Conservation (phyloP, 1,139 yeast species). For the Suhomyces yuchorum region DNA sequence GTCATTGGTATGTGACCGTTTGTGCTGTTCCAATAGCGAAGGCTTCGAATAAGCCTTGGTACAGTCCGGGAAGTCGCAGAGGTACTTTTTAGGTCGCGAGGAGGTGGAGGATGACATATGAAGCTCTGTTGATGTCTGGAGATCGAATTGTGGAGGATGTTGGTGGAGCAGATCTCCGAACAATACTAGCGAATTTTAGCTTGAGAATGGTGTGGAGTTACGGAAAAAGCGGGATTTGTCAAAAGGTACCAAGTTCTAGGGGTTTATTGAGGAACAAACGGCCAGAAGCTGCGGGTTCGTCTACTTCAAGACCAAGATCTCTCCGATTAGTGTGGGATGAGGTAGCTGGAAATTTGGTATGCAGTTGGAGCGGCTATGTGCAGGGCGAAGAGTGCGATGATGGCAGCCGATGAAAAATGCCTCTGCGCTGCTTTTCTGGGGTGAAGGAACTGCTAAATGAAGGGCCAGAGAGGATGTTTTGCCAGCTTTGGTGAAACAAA, state of each 20-base stretch:
- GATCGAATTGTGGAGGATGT: not conserved
- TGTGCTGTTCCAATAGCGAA: constrained; percentile 79
- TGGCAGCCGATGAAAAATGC: too few species aligned
- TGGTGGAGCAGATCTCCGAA: not conserved
- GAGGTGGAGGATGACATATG: constrained; percentile 10
- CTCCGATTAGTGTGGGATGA: not conserved
- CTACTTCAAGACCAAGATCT: not conserved
- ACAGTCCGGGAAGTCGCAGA: constrained; percentile 67
- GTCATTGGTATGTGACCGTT: constrained; percentile 73
- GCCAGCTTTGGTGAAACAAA: too few species aligned
- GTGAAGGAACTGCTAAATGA: too few species aligned
- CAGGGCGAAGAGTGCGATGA: not conserved
- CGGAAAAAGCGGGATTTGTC: not conserved
- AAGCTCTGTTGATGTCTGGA: not conserved
- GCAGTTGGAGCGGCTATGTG: not conserved
- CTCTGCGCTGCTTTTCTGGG: too few species aligned
- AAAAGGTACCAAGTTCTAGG: too few species aligned
- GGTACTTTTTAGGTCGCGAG: constrained; percentile 48
- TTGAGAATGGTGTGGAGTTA: not conserved
- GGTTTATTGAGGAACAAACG: not conserved
- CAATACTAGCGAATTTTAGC: not conserved
- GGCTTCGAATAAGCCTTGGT: constrained; percentile 79
- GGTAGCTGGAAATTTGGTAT: not conserved
- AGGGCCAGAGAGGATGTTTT: too few species aligned
- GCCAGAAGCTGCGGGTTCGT: not conserved